Base-by-base conservation (phyloP, 2,329 filamentous ascomycete species). In the Triangularia setosa region DNA sequence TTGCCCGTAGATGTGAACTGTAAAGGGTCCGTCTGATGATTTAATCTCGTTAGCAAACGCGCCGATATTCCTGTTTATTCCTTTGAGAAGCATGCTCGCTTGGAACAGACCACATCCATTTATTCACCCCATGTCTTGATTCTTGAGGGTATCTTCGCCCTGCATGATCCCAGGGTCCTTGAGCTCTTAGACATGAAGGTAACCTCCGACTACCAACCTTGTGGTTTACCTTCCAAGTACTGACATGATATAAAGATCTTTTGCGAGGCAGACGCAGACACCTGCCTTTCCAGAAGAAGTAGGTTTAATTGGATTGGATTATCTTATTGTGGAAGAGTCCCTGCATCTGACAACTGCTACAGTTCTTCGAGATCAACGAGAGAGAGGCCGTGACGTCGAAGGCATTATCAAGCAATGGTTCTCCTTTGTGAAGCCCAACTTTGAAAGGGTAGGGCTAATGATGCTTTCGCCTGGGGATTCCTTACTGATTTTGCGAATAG, bases 321-420 rank as follows among this genome's bases (percentile, higher is more conserved):
- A 12, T 3, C n/a, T 9, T 9, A 8, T 11, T 48, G n/a, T 48
- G 40, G 12, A 11, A 48, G 5, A 48, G 8, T 3, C n/a, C 12
- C 3, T 21, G 3, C 6, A 11, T 35, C 21, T 57, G 18, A 52
- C 30, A 69, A 61, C 69, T 35, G 3, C 14, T 14, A 1, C 67
- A 93, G 90, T 96, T 69, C 80, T 92, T 40, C 90, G 95, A 73
- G 95, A 99, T 78, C 92, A 98, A 23, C 87, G 87, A 71, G 92
- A 97, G 72, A 88, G 95, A 72, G 94, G 91, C 2, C 86, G 95
- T 73, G 94, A 97, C 73, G 90, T 98, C 63, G 91, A 97, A 74
- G 95, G 95, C 48, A 94, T 93, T 73, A 93, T 99, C 76, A 98
- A 98, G 77, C 95, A 99, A 76, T 99, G 95, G 95, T 97, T 98